A percentile compares a stretch with the other conserved stretches of the same genome.
Conservation (phyloP, 2,329 filamentous ascomycete genomes). For the Metarhizium anisopliae region DNA sequence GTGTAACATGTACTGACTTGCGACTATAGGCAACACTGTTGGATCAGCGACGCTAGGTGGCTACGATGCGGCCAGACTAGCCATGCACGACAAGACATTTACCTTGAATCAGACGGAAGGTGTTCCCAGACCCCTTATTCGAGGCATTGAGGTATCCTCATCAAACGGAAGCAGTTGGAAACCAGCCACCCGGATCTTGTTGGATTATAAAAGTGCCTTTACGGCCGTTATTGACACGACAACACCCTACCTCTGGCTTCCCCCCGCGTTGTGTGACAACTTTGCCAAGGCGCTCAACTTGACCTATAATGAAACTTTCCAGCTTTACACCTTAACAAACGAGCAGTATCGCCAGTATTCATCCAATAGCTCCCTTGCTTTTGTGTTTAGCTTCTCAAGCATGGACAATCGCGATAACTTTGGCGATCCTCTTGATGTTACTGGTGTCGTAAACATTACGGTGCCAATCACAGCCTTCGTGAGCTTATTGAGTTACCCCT, state of each 20-base stretch:
- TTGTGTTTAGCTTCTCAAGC: constrained; percentile 50
- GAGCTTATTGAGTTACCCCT: constrained; percentile 40
- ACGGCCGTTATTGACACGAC: constrained; percentile 53
- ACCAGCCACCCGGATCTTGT: constrained; percentile 27
- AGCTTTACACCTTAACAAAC: constrained; percentile 55
- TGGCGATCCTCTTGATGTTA: constrained; percentile 36
- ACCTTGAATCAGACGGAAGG: constrained; percentile 44
- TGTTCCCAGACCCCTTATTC: constrained; percentile 49
- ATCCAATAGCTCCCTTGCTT: constrained; percentile 32
- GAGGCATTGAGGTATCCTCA: constrained; percentile 41
- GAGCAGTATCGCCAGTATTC: constrained; percentile 42
- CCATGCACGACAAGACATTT: constrained; percentile 52
- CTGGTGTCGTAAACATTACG: constrained; percentile 48
- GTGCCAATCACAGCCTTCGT: constrained; percentile 42
- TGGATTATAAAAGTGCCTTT: constrained; percentile 37
- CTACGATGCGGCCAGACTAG: constrained; percentile 55
- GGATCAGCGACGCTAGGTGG: constrained; percentile 60
- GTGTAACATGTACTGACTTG: background rate
- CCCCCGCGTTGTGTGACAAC: constrained; percentile 47
- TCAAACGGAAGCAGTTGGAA: constrained; percentile 29
- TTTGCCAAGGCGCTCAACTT: constrained; percentile 59
- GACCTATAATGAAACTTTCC: constrained; percentile 52
- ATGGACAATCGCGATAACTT: constrained; percentile 44
- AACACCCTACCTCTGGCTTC: constrained; percentile 56
- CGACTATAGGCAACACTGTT: constrained; percentile 27